Base-by-base conservation (phyloP, 1,284 basidiomycete genomes). In the Malassezia dermatis region DNA sequence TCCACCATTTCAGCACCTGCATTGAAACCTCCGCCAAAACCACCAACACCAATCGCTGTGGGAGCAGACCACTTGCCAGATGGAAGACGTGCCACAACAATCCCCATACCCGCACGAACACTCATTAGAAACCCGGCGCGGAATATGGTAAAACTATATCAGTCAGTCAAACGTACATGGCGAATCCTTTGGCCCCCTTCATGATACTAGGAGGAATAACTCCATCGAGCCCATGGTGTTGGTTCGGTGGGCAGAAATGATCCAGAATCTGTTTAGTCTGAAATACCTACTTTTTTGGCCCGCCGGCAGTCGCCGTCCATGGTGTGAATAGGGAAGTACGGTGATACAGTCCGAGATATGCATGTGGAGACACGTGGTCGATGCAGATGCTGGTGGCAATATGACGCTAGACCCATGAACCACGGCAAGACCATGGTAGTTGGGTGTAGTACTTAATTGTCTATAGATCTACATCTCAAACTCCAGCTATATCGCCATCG, bases 51-150 rank as follows among this genome's bases (percentile, higher is more conserved):
- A 51, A 96, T 93, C 0, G 91, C 94, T 69, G 86, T 86, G 3
- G 93, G 91, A 24, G 90, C 84, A 42, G 88, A 89, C 89, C 90
- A 96, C 42, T 82, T 86, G 62, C 90, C 93, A 76, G 94, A 82
- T 2, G 83, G 79, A 15, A 89, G 78, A 59, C 80, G 83, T 4
- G 89, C 90, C 44, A 98, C 90, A 24, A 96, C 94, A 11, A 98
- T 77, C 1, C 93, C 93, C 27, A 84, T 85, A 5, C 93, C 93
- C 19, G 85, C 94, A 49, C 81, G 73, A 1, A 80, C 81, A 10
- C 78, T 79, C 59, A 82, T 77, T 2, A 82, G 63, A 69, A 82
- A 82, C 6, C 81, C 81, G 35, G 78, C 75, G 56, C 76, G 76
- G 47, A 70, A 69, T 34, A 76, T 69, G 13, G 69, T 64, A 53